Evolutionary conservation across 768 basidiomycete species (phyloP), one percentile per base, ranked within the genome.

Genomic region (Rhodotorula graminis): DNA sequence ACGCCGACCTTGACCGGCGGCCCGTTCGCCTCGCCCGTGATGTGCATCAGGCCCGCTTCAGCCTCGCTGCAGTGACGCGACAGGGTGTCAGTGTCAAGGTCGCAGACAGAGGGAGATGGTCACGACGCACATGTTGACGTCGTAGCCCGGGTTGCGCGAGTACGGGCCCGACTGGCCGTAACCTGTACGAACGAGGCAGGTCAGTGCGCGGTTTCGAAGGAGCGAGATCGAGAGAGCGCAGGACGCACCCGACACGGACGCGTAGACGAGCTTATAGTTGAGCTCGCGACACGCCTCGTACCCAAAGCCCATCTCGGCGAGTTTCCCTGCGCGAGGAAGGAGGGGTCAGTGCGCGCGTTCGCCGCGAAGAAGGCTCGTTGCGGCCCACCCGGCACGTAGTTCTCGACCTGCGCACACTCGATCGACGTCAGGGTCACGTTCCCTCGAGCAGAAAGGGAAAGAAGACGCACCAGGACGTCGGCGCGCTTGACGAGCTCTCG

Each of bases 1-100:
- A 96, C 93, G 16, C 94, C 94, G n/a, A 95, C 93, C 81, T 97
- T 96, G 79, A 87, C 88, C 8, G 93, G 94, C 25, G 87, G 86
- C 18, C 92, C 88, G 77, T 89, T 88, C 16, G 88, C 85, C 81
- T 95, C 94, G 62, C 93, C 93, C 25, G 93, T 97, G 73, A 71
- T 65, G 57, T 74, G 75, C 77, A 79, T 77, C 40, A 95, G 82
- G 18, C 94, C 95, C 47, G 93, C 92, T 81, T 95, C 93, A 6
- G 88, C 93, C 80, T 93, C 90, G n/a, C 60, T 61, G 60, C 27
- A 9, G 5, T n/a, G n/a, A 9, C 37, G 9, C 37, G 37, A 37
- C 37, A 37, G 5, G 5, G 4, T 9, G 37, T 37, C 37, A 37
- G 37, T 9, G 5, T 37, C 37, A 9, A 37, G 37, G 37, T 5